These are phyloP conservation scores for Paraglomus brasilianum DNA, from an alignment of 192 early-diverging fungal species.

Conservation along the genomic window DNA sequence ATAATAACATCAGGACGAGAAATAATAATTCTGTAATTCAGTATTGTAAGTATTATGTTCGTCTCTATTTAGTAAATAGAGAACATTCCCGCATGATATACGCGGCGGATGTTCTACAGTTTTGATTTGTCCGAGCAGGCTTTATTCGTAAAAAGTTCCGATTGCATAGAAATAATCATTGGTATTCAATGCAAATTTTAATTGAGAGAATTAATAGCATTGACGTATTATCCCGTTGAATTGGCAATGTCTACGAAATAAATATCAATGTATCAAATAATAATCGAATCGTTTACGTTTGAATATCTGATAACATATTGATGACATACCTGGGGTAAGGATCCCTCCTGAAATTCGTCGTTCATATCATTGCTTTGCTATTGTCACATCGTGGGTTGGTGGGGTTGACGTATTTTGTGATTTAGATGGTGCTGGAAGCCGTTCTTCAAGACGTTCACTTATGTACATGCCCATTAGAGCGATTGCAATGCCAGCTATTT, in stretches of 20 bases:
- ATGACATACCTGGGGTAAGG: background rate
- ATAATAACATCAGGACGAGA: background rate
- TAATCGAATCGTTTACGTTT: background rate
- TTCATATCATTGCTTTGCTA: background rate
- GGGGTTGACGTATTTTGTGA: background rate
- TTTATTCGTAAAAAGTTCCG: too few species aligned
- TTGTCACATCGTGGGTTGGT: background rate
- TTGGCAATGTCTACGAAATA: background rate
- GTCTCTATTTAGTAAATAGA: background rate
- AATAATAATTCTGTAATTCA: background rate
- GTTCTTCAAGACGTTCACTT: slow-evolving; percentile 7
- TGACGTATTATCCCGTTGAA: too few species aligned
- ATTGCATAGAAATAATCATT: too few species aligned
- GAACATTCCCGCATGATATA: too few species aligned
- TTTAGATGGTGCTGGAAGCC: background rate
- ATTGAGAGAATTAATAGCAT: too few species aligned
- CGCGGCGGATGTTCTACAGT: too few species aligned
- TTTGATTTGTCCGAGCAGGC: too few species aligned
- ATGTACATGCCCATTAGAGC: background rate
- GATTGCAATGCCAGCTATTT: slow-evolving; percentile 6
- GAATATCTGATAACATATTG: background rate
- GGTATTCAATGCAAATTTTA: too few species aligned
- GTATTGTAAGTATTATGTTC: background rate
- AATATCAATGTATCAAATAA: background rate
- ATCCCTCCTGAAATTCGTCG: background rate